phyloP scores from a whole-genome alignment of 1,139 yeast genomes.

The Kluyveromyces sp. region DNA sequence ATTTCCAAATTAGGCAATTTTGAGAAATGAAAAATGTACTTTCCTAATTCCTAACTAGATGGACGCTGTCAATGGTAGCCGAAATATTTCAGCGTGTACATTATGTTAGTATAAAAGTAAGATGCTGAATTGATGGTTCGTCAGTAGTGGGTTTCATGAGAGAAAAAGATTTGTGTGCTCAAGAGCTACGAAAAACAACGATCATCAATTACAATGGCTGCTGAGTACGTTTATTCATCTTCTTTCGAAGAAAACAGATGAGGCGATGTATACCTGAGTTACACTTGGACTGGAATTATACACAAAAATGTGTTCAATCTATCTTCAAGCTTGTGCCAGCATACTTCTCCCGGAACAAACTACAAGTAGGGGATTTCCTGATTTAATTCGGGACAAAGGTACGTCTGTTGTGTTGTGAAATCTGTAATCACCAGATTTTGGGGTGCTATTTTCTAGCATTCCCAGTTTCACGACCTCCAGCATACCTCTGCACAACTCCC shows the following conservation, averaged over 20 bases:
- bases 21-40: neutral
- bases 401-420: constrained; percentile 1
- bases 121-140: too few species aligned
- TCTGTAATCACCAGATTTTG: neutral
- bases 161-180: too few species aligned
- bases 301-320: neutral
- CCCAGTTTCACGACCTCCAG: constrained; percentile 18
- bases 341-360: neutral
- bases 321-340: neutral
- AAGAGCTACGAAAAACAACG: constrained; percentile 14
- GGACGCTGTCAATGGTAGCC: too few species aligned
- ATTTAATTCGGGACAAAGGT: constrained; percentile 22
- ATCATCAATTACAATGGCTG: constrained; percentile 28
- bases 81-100: neutral
- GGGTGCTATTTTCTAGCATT: neutral
- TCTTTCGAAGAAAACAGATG: constrained; percentile 2
- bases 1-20: neutral
- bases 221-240: constrained; percentile 28
- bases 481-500: constrained; percentile 28
- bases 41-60: too few species aligned
- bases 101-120: too few species aligned
- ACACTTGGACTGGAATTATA: constrained; percentile 9
- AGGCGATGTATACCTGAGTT: constrained; percentile 11
- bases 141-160: too few species aligned
- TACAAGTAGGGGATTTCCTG: constrained; percentile 29